Percentiles rank a stretch among this genome's conserved stretches.
Conservation (phyloP, 768 basidiomycete species). For the Podaxis rugospora region DNA sequence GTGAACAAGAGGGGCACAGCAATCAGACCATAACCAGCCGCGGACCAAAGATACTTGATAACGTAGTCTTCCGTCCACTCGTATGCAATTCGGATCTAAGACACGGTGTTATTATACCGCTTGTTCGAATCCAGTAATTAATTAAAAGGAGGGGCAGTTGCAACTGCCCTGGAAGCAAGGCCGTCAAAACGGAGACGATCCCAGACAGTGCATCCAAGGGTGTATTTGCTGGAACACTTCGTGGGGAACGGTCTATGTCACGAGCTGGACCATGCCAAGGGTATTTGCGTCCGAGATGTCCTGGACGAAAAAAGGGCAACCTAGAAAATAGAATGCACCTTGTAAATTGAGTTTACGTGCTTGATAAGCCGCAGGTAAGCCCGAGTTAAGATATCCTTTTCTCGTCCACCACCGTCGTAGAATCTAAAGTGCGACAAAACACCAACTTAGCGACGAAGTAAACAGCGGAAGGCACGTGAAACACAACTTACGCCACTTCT, state of each 20-base stretch:
- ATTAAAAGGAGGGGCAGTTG: not conserved
- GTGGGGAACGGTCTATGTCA: no score
- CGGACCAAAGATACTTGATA: constrained; percentile 95
- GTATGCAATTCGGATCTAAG: constrained; percentile 81
- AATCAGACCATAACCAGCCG: constrained; percentile 87
- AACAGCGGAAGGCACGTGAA: not conserved
- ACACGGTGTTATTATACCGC: not conserved
- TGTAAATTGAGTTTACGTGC: constrained; percentile 91
- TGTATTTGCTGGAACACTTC: no score
- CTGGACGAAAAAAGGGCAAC: not conserved
- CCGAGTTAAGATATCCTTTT: constrained; percentile 73
- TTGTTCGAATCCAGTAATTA: not conserved
- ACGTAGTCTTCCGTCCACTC: constrained; percentile 97
- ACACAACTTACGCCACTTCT: constrained; percentile 74
- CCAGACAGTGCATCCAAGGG: no score
- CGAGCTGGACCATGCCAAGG: no score
- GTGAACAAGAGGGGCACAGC: constrained; percentile 86
- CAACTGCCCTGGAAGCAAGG: not conserved
- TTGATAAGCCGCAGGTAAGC: constrained; percentile 80
- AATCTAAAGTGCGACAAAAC: constrained; percentile 47
- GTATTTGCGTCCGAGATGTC: not conserved
- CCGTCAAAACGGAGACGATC: not conserved
- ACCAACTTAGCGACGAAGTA: not conserved
- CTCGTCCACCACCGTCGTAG: constrained; percentile 83
- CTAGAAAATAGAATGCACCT: constrained; percentile 37